Evolutionary conservation across 441 rosid genomes (phyloP).

Genomic region (Erodium moschatum): DNA sequence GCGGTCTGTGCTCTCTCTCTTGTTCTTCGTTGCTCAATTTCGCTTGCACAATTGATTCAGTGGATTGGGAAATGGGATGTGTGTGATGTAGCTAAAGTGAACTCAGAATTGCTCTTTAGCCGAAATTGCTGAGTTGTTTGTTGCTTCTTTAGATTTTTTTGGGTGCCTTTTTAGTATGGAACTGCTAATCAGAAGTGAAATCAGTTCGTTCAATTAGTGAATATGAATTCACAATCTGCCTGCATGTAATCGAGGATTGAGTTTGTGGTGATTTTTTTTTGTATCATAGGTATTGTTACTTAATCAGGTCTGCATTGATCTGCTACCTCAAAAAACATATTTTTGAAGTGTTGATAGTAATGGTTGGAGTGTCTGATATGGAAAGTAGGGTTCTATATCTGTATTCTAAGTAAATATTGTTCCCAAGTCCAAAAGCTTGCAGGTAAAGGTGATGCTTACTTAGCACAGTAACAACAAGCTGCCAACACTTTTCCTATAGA

Average conservation of each 20-base stretch:
- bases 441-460: too few species aligned
- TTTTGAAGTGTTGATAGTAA: neutral
- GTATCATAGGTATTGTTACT: neutral
- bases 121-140: neutral
- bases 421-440: too few species aligned
- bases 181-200: neutral
- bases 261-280: neutral
- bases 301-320: slow-evolving; percentile 6
- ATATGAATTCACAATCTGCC: neutral
- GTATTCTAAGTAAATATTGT: neutral
- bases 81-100: neutral
- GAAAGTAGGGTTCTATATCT: slow-evolving; percentile 5
- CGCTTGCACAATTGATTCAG: neutral
- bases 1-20: slow-evolving; percentile 40
- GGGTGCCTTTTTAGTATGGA: neutral
- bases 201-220: neutral
- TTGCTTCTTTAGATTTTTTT: neutral
- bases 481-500: too few species aligned
- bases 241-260: neutral
- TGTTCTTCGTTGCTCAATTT: neutral
- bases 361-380: neutral
- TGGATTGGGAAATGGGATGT: neutral
- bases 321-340: neutral
- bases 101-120: neutral
- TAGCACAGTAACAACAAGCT: too few species aligned